Evolutionary conservation across 2,329 filamentous ascomycete species (phyloP), one percentile per base, ranked within the genome.

Genomic region (Teratosphaeria gauchensis): DNA sequence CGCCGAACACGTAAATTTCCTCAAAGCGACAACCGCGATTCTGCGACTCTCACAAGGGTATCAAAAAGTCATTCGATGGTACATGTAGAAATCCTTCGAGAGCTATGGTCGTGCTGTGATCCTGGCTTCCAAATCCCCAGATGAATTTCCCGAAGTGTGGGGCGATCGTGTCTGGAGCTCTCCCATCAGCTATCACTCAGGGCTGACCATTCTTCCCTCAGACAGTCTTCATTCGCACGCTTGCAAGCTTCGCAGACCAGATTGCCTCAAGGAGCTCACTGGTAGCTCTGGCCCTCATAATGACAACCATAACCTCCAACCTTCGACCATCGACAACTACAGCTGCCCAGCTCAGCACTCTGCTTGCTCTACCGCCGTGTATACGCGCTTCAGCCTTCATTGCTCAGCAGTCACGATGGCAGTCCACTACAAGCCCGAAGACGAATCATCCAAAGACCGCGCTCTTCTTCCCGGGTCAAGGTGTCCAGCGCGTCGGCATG

Each of bases 391-490:
- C 65, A 16, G 56, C 68, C 19, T 69, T 67, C 59, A 62, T 61
- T 19, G 19, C 35, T 12, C 21, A 55, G 55, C 62, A 63, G 30
- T 35, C 61, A 61, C 60, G 67, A 66, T 64, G 66, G 58, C 60
- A 66, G 53, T 62, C 63, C 21, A 65, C 65, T 12, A 58, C 62
- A 33, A 46, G 59, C 12, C 51, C 38, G 11, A 65, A 64, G 38
- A n/a, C 42, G 2, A 48, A 21, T 11, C 69, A 65, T 52, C 69
- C 69, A 1, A 66, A 66, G 51, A 74, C 72, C 9, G 71, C 71
- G 56, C 65, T 74, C 56, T 74, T 74, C 70, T 74, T 74, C 60
- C 72, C 72, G 2, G 72, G 72, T 21, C 71, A 72, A 66, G 71
- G 71, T 56, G 69, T 72, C 14, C 70, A 73, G 56, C 65, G 71